A percentile compares a stretch with the other conserved stretches of the same genome.
Evolutionary conservation across 2,329 filamentous ascomycete species (phyloP).

Genomic region (Xylariaceae sp.): DNA sequence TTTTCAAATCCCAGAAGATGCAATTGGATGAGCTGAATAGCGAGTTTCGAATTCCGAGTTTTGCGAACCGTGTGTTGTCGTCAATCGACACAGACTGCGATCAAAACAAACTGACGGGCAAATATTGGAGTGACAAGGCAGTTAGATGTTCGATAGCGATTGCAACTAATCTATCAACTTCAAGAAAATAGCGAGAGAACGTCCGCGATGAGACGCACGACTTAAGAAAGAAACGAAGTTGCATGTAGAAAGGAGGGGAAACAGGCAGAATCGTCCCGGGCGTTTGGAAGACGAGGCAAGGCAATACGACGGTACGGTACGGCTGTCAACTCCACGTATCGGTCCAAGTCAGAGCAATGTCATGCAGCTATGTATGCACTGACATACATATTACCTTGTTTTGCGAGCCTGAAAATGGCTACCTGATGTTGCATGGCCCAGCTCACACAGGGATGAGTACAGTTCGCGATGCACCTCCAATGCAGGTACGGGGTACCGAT

Average conservation of each 20-base stretch:
- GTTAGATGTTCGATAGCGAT: no score
- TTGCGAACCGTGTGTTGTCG: no score
- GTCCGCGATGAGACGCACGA: constrained; percentile 6
- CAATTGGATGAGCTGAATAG: no score
- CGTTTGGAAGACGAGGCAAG: constrained; percentile 9
- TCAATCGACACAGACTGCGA: no score
- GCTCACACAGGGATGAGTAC: neutral
- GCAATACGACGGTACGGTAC: neutral
- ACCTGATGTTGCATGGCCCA: neutral
- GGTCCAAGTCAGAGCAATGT: neutral
- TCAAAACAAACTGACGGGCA: no score
- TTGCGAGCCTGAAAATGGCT: neutral
- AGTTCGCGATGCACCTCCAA: neutral
- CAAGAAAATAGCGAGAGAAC: constrained; percentile 8
- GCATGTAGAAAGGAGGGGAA: neutral
- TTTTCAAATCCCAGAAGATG: neutral
- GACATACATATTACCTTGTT: neutral
- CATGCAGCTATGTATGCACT: neutral
- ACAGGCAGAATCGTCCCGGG: constrained; percentile 5
- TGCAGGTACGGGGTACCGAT: neutral
- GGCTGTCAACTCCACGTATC: neutral
- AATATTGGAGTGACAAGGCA: no score
- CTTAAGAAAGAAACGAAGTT: constrained; percentile 5
- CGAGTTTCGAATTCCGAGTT: no score
- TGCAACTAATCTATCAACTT: no score